These are phyloP conservation scores for Silene latifolia DNA, from an alignment of 148 eudicot genomes.

Conservation along the genomic window DNA sequence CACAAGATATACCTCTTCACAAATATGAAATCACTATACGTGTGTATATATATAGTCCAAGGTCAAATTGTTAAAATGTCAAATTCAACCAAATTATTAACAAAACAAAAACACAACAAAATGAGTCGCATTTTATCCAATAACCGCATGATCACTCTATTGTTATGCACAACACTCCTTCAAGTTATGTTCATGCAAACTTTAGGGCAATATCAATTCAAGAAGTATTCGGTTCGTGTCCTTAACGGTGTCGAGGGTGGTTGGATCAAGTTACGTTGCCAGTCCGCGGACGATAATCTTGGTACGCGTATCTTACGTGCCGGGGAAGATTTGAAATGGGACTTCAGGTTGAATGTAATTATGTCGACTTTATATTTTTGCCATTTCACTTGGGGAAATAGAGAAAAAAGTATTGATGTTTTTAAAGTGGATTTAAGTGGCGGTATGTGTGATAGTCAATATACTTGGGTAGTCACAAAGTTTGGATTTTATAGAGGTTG, in stretches of 20 bases:
- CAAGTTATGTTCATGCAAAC: background rate
- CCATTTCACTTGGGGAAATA: slow-evolving; percentile 6
- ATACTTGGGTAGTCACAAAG: background rate
- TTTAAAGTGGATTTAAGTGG: background rate
- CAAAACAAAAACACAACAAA: background rate
- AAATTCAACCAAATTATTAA: background rate
- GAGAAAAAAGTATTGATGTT: slow-evolving; percentile 1
- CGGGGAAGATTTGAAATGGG: slow-evolving; percentile 3
- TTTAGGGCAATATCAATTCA: background rate
- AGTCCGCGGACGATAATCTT: slow-evolving; percentile 8
- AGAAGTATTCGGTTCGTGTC: background rate
- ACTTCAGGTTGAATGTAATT: slow-evolving; percentile 7
- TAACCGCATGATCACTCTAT: background rate
- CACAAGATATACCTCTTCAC: too few relatives aligned
- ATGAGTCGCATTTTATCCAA: background rate
- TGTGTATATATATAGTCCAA: too few relatives aligned
- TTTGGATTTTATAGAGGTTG: slow-evolving; percentile 8
- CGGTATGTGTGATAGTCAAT: background rate
- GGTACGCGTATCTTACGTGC: background rate
- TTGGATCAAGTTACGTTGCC: slow-evolving; percentile 5
- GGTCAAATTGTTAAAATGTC: background rate
- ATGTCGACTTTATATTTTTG: slow-evolving; percentile 10
- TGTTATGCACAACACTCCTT: background rate
- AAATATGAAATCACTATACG: too few relatives aligned
- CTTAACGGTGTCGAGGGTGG: background rate